Evolutionary conservation across 108 stramenopile genomes (phyloP), one percentile per base, ranked within the genome.

Genomic region (Discostella pseudostelligera): DNA sequence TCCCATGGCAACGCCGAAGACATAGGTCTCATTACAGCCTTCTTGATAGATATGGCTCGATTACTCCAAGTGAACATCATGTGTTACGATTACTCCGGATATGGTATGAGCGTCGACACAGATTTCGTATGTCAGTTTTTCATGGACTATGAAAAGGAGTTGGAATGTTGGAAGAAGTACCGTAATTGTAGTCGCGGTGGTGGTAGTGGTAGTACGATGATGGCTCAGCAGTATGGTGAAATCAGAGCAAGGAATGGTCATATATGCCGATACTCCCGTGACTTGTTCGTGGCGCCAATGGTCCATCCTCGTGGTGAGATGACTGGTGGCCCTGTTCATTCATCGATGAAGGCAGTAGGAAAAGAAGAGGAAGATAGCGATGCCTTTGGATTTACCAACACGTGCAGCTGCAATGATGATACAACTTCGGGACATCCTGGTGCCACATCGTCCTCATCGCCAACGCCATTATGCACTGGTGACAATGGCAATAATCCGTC

Each of bases 11-110:
- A 85, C 42, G 84, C 84, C 5, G 84, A 85, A 47, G 85, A 86
- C 35, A 20, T 86, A 0, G 82, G 81, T 3, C 64, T 84, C 8
- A 70, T 84, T 1, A 62, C 63, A 39, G 35, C 65, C 6, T 85
- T 80, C 65, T 58, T 85, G 8, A 39, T 50, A 0, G 84, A 85
- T 29, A 37, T 85, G 14, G 47, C 74, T 2, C 35, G 67, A 3
- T 48, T 81, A 20, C 58, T 85, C 8, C 71, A 81, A 45, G 86
- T 92, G n/a, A 88, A 93, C 65, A 81, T 95, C 1, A 21, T 95
- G 16, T 87, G 84, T 22, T 95, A 92, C 62, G 94, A 94, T 64
- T 94, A 94, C 47, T 61, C 84, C 0, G 92, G 92, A 9, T 91
- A 91, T 65, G 92, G 89, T 12, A 76, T 70, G 24, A 50, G 72